A percentile compares a stretch with the other conserved stretches of the same genome.
Evolutionary conservation across 257 asterid species (phyloP).

Genomic region (Solanum boliviense): DNA sequence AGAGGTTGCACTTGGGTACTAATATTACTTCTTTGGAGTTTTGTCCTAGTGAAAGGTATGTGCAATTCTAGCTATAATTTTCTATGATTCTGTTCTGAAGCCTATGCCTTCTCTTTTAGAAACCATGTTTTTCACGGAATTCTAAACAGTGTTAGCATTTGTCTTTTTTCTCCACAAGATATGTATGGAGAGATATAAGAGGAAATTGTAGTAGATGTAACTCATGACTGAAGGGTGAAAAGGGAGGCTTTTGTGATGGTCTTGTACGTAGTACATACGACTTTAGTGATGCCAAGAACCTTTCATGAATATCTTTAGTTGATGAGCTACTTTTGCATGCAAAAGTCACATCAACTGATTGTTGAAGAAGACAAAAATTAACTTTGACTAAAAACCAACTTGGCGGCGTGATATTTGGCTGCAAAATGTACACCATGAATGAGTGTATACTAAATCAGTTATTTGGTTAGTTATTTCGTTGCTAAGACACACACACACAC

Average conservation of each 20-base stretch:
- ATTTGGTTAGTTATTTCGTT: conserved; percentile 17
- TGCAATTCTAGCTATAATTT: not conserved
- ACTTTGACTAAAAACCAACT: conserved; percentile 14
- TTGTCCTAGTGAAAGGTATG: conserved; percentile 90
- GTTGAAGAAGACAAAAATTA: not conserved
- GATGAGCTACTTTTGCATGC: not conserved
- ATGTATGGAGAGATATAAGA: not conserved
- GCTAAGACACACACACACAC: not conserved
- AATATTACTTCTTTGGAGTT: conserved; percentile 63
- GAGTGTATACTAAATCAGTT: conserved; percentile 24
- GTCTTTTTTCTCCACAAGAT: not conserved
- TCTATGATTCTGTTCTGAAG: not conserved
- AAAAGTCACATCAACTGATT: not conserved
- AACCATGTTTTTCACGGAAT: not conserved
- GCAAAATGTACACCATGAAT: conserved; percentile 19
- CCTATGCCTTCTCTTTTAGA: not conserved
- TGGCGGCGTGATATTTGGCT: conserved; percentile 33
- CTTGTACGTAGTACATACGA: not conserved
- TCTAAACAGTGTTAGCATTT: not conserved
- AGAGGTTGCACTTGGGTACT: conserved; percentile 82
- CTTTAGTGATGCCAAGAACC: not conserved
- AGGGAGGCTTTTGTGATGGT: not conserved
- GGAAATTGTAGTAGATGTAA: not conserved
- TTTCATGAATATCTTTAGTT: not conserved
- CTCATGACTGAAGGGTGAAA: not conserved